Evolutionary conservation across 1,139 yeast species (phyloP), one percentile per base, ranked within the genome.

Genomic region (Komagataea norvegica): DNA sequence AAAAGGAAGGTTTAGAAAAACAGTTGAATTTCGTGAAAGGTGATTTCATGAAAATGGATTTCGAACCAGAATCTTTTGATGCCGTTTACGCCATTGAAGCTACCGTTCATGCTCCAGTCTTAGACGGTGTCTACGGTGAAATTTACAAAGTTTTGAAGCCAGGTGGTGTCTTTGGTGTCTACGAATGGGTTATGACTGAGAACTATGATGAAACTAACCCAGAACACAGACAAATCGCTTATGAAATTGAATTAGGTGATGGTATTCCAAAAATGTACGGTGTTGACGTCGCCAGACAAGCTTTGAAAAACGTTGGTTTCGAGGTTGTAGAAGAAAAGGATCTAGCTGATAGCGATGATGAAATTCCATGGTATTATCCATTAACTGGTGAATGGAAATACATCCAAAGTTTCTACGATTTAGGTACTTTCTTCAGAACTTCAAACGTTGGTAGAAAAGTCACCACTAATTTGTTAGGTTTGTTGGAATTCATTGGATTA

Each of bases 121-220:
- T 93, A 57, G 96, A 88, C 65, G 96, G 96, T 59, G 98, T 93
- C 41, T 91, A 91, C 65, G 72, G 86, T 41, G 96, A 91, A 70
- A 91, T 93, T 59, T 91, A 78, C 76, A 86, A 88, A 61, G 96
- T 87, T 23, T 75, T 91, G 64, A 91, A 91, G 68, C 98, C 97
- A 51, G 96, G 98, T 60, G 98, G 98, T 61, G 77, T 74, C 36
- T 91, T 91, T 54, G 98, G 97, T 61, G 97, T 91, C 42, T 91
- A 91, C 70, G 98, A 91, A 68, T 91, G 98, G 98, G 97, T 91
- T 48, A 82, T 91, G 95, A 91, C 97, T 48, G 95, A 89, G 55
- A 74, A 69, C 38, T 93, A 87, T 63, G 98, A 91, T 61, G 95
- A 84, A 66, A 64, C 64, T 46, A 87, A 88, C 64, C 76, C 79